Evolutionary conservation across 140 eudicot genomes (phyloP), one percentile per base, ranked within the genome.

Genomic region (Senecio squalidus): DNA sequence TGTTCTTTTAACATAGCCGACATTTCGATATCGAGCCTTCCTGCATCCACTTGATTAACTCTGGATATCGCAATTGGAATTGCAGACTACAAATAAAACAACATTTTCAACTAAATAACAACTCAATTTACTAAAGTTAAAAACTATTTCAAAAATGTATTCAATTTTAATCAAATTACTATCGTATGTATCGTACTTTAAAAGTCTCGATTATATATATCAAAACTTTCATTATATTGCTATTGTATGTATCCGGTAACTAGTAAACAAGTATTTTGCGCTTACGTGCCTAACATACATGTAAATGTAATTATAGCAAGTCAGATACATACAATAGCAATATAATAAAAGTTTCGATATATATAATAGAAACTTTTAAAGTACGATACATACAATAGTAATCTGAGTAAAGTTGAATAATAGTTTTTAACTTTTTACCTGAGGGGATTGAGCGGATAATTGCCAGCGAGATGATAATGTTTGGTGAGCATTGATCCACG

Each of bases 31-130:
- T 92, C 99, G 49, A 92, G 86, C 61, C 99, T 70, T 18, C 68
- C 96, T 6, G 99, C 99, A 82, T 92, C 99, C 51, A 92, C 77
- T 75, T 92, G 99, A 65, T 92, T 92, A 53, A 92, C 98, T 88
- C 99, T 83, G 11, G 99, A 92, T 67, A 88, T 88, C 15, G 81
- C 75, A 55, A 92, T 69, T 2, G 95, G 99, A 63, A 92, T 73
- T 18, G 69, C 66, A 53, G 78, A 27, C 96, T 84, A 77, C 49
- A 73, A 64, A 24, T 7, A 14, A 11, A 11, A 55, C 24, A 55
- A 24, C 1, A 2, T 0, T 40, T 16, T 2, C 41, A 57, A 43
- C 49, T 52, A 34, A 41, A 17, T 6, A 41, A 40, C 52, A 18
- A 57, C 24, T 57, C 44, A 6, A 29, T 14, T 26, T 33, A 14